phyloP scores from a whole-genome alignment of 1,284 basidiomycete genomes.

The Pulveroboletus sp. region DNA sequence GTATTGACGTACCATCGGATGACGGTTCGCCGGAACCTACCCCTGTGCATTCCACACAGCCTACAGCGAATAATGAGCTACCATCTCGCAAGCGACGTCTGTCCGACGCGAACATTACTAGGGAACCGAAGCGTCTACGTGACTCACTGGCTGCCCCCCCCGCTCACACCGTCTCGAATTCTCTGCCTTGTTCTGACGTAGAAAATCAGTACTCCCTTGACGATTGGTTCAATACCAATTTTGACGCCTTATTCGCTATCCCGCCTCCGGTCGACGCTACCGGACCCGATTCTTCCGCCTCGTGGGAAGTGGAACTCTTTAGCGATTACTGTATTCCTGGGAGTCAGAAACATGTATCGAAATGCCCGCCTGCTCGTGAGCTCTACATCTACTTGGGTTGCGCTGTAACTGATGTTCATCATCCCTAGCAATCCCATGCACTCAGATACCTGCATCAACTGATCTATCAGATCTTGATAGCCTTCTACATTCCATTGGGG shows the following conservation, averaged over 20 bases:
- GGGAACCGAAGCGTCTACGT: conserved; percentile 23
- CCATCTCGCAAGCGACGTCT: conserved; percentile 31
- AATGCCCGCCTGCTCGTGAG: conserved; percentile 11
- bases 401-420: background rate
- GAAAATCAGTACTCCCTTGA: conserved; percentile 23
- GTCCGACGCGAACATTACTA: conserved; percentile 26
- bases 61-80: background rate
- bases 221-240: conserved; percentile 27
- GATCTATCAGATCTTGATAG: conserved; percentile 11
- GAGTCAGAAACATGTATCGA: background rate
- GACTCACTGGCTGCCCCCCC: conserved; percentile 13
- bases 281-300: conserved; percentile 15
- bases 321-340: conserved; percentile 21
- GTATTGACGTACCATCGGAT: background rate
- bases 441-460: background rate
- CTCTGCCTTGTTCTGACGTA: conserved; percentile 15
- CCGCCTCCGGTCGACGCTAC: conserved; percentile 22
- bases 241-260: conserved; percentile 24
- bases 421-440: background rate
- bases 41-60: background rate
- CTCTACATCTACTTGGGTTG: background rate
- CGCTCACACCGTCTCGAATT: conserved; percentile 29
- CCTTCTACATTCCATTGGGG: conserved; percentile 15
- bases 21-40: background rate
- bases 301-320: conserved; percentile 29